Conservation (phyloP, 2,329 filamentous ascomycete genomes). For the Ascochyta rabiei region DNA sequence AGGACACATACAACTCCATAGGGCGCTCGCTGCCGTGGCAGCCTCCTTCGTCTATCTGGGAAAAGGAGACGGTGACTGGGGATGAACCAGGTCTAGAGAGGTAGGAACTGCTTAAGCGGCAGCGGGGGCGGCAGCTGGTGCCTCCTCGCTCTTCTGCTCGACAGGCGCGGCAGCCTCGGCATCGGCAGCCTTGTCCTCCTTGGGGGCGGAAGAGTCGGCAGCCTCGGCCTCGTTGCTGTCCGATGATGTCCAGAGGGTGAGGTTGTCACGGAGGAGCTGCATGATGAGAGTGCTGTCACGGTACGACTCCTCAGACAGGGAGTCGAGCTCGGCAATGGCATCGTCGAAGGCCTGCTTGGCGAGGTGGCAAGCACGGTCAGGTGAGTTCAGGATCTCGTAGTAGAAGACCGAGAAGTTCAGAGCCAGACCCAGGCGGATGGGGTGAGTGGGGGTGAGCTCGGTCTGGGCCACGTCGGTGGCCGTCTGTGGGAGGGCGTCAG, state of each 20-base stretch:
- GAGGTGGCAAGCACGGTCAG: conserved; percentile 95
- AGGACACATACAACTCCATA: conserved; percentile 48
- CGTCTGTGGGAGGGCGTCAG: conserved; percentile 63
- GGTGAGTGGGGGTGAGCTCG: conserved; percentile 95
- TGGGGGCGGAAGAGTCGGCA: conserved; percentile 62
- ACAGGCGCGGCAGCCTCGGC: conserved; percentile 54
- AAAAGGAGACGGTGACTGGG: conserved; percentile 42
- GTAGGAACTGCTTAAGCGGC: conserved; percentile 42
- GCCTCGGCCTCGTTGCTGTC: conserved; percentile 81
- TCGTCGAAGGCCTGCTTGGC: conserved; percentile 99
- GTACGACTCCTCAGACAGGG: conserved; percentile 96
- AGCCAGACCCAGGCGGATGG: conserved; percentile 95
- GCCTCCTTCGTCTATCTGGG: conserved; percentile 41
- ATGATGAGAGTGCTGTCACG: conserved; percentile 99
- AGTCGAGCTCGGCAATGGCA: conserved; percentile 98
- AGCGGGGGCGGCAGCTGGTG: conserved; percentile 40
- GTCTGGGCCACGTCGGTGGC: conserved; percentile 98
- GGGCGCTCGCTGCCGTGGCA: conserved; percentile 46
- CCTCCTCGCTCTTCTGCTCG: conserved; percentile 42
- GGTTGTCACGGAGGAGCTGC: conserved; percentile 97
- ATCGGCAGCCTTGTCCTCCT: conserved; percentile 66
- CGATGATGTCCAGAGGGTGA: conserved; percentile 96
- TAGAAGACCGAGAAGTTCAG: conserved; percentile 99
- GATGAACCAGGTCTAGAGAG: conserved; percentile 43
- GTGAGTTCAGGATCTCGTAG: conserved; percentile 99